Percentiles rank a stretch among this genome's conserved stretches.
phyloP scores from a whole-genome alignment of 345 rosid species.

The Syzygium jambos region DNA sequence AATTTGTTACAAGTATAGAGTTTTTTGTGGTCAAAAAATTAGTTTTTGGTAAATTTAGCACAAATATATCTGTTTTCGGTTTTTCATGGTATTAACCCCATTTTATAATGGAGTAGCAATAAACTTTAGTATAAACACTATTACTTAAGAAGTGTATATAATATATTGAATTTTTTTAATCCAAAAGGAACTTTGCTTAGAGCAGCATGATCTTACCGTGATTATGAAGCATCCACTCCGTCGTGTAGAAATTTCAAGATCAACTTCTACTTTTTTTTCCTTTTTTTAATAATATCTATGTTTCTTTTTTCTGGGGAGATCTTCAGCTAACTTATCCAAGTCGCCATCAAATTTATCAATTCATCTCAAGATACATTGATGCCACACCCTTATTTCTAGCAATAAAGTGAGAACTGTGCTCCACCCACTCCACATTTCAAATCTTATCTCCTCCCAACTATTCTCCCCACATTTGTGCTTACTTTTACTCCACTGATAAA shows the following conservation, averaged over 20 bases:
- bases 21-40: too few relatives aligned
- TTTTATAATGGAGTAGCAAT: background rate
- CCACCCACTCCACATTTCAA: constrained; percentile 35
- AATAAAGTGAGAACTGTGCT: constrained; percentile 3
- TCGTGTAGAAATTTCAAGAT: background rate
- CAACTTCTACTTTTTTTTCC: background rate
- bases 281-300: background rate
- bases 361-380: background rate
- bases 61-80: too few relatives aligned
- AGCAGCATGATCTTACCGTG: background rate
- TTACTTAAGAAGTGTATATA: background rate
- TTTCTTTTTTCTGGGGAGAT: background rate
- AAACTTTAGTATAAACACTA: background rate
- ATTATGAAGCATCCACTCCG: background rate
- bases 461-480: constrained; percentile 1
- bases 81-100: too few relatives aligned
- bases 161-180: background rate
- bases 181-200: background rate
- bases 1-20: too few relatives aligned
- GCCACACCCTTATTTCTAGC: background rate
- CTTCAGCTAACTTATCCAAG: background rate
- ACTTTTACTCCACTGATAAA: background rate
- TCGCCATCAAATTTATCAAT: background rate
- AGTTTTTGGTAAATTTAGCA: too few relatives aligned
- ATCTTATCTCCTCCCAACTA: constrained; percentile 18